Evolutionary conservation across 2,329 filamentous ascomycete species (phyloP), one percentile per base, ranked within the genome.

Genomic region (Monosporascus sp.): DNA sequence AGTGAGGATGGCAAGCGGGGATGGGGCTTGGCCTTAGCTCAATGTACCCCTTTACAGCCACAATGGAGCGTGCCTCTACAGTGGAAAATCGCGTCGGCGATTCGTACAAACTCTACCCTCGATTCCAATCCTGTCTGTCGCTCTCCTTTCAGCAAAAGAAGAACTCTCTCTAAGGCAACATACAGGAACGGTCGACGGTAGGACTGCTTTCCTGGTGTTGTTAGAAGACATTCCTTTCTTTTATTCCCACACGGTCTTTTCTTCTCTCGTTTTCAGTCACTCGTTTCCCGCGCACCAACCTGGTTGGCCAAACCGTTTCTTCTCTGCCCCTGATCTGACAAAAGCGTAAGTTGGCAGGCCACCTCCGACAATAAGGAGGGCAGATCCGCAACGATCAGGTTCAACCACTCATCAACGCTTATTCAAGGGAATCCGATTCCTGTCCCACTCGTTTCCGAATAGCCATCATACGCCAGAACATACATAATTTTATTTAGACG

Each of bases 251-350:
- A 26, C 43, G 2, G 9, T 58, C 41, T 54, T 52, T 56, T 20
- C 38, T 41, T 1, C 5, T 41, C 17, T 41, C 7, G 38, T 55
- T 58, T 26, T 63, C 60, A 51, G 54, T 66, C 59, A 55, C 62
- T 67, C 57, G 58, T 45, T 54, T 48, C 52, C 47, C 43, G 48
- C 51, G 45, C 18, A 43, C n/a, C 40, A 1, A 11, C 18, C 20
- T 18, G 6, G 18, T 3, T 14, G 24, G 40, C 40, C 40, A 43
- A 20, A 52, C 50, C 56, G 50, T 53, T 48, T 58, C 52, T 51
- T 41, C 48, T 46, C 51, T 52, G 51, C 62, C 63, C 63, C 63
- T 66, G 62, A 67, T 65, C 62, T 55, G 62, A 65, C 58, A 55
- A 58, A 54, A 65, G 58, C 60, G 61, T 57, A 58, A 56, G 58